Evolutionary conservation across 2,329 filamentous ascomycete genomes (phyloP).

Genomic region (Ustilaginoidea virens): DNA sequence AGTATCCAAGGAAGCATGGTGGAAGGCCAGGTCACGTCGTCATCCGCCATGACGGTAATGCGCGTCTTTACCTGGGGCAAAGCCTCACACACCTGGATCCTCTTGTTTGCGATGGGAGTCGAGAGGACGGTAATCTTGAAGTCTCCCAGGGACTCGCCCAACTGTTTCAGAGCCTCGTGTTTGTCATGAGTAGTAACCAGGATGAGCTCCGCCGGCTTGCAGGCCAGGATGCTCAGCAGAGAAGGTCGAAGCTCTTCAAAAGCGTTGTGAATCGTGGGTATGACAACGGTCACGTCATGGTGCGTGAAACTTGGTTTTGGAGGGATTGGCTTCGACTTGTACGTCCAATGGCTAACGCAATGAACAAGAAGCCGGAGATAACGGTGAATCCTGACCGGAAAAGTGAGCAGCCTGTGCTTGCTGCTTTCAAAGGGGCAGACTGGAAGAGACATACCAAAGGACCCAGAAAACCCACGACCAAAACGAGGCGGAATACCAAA

Average conservation of each 20-base stretch:
- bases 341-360: constrained; percentile 70
- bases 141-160: constrained; percentile 44
- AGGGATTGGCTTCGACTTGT: constrained; percentile 71
- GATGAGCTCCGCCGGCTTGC: constrained; percentile 57
- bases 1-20: constrained; percentile 84
- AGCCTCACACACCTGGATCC: constrained; percentile 81
- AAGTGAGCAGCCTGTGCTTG: constrained; percentile 7
- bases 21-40: constrained; percentile 84
- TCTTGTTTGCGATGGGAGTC: constrained; percentile 83
- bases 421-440: background rate
- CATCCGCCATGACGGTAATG: constrained; percentile 87
- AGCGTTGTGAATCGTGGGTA: constrained; percentile 79
- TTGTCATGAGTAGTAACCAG: constrained; percentile 80
- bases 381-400: constrained; percentile 54
- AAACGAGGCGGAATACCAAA: constrained; percentile 28
- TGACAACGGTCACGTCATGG: constrained; percentile 82
- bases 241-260: constrained; percentile 74
- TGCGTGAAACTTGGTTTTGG: constrained; percentile 65
- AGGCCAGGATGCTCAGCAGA: constrained; percentile 59
- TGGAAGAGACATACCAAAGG: constrained; percentile 23
- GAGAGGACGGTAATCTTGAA: constrained; percentile 58
- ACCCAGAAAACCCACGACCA: constrained; percentile 28
- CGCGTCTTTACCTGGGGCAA: constrained; percentile 70
- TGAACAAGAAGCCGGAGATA: constrained; percentile 79
- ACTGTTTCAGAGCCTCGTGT: constrained; percentile 47